Evolutionary conservation across 2,329 filamentous ascomycete species (phyloP).

Genomic region (Neofusicoccum sp.): DNA sequence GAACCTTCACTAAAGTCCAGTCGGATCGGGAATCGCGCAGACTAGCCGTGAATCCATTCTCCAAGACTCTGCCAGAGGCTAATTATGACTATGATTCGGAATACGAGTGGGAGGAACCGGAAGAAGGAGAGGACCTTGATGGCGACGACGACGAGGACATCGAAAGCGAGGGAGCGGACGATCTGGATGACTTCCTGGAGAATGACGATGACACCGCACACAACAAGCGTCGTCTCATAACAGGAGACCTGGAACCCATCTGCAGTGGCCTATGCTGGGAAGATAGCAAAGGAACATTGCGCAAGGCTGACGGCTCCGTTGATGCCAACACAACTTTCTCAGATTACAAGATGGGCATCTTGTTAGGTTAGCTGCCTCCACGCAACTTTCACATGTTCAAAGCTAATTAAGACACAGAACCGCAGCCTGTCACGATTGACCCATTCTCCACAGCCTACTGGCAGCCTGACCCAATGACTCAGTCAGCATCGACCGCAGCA

Average conservation of each 20-base stretch:
- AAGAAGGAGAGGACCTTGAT: slow-evolving; percentile 67
- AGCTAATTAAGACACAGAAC: slow-evolving; percentile 32
- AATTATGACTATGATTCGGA: slow-evolving; percentile 86
- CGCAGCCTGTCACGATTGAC: slow-evolving; percentile 64
- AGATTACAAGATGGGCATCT: slow-evolving; percentile 70
- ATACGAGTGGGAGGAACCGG: slow-evolving; percentile 76
- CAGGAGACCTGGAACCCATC: slow-evolving; percentile 70
- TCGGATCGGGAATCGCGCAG: slow-evolving; percentile 44
- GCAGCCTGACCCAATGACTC: slow-evolving; percentile 46
- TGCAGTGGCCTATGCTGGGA: slow-evolving; percentile 86
- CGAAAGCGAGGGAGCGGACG: slow-evolving; percentile 76
- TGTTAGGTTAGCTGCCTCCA: slow-evolving; percentile 57
- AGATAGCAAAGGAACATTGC: slow-evolving; percentile 44
- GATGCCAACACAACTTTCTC: slow-evolving; percentile 43
- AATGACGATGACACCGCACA: slow-evolving; percentile 71
- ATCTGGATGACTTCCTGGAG: slow-evolving; percentile 87
- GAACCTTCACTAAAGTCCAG: slow-evolving; percentile 66
- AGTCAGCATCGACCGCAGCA: background rate
- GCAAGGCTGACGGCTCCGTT: slow-evolving; percentile 45
- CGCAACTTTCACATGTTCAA: background rate
- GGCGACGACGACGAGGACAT: slow-evolving; percentile 66
- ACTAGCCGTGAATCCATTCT: slow-evolving; percentile 54
- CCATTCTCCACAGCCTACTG: slow-evolving; percentile 85
- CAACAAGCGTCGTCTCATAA: slow-evolving; percentile 57
- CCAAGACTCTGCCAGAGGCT: slow-evolving; percentile 58